These are phyloP conservation scores for Colletotrichum tofieldiae DNA, from an alignment of 2,329 filamentous ascomycete species.

Conservation along the genomic window DNA sequence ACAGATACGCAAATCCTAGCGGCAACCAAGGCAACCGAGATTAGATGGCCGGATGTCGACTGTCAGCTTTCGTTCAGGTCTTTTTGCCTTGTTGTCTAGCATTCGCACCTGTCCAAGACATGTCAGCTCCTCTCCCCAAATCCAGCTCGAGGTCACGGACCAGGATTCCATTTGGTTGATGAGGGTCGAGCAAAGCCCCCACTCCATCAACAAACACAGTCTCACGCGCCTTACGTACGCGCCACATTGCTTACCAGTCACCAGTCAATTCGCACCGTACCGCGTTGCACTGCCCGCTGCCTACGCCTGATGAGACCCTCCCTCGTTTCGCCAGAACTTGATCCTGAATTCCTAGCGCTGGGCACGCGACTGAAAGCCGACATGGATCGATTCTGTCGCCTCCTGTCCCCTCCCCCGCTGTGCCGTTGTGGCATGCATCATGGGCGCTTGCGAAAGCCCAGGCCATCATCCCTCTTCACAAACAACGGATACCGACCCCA, in stretches of 20 bases:
- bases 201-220: conserved; percentile 13
- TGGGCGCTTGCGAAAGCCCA: conserved; percentile 3
- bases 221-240: background rate
- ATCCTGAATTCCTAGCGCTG: conserved; percentile 24
- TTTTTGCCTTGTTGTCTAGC: background rate
- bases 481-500: background rate
- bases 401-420: background rate
- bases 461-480: background rate
- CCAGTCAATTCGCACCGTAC: background rate
- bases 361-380: conserved; percentile 36
- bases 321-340: conserved; percentile 33
- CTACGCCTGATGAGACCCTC: conserved; percentile 21
- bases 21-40: background rate
- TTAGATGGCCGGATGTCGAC: background rate
- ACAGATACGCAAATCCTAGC: background rate
- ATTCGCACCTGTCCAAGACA: background rate
- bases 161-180: conserved; percentile 21
- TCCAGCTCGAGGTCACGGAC: conserved; percentile 4
- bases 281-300: conserved; percentile 25
- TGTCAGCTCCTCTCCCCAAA: background rate
- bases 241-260: background rate
- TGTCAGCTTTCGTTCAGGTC: background rate
- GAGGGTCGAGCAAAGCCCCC: conserved; percentile 23
- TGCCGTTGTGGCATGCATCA: conserved; percentile 12
- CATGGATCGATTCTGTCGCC: conserved; percentile 13